Percentiles rank a stretch among this genome's conserved stretches.
These are phyloP conservation scores for Tylopilus orsonianus DNA, from an alignment of 1,284 basidiomycete species.

Conservation along the genomic window DNA sequence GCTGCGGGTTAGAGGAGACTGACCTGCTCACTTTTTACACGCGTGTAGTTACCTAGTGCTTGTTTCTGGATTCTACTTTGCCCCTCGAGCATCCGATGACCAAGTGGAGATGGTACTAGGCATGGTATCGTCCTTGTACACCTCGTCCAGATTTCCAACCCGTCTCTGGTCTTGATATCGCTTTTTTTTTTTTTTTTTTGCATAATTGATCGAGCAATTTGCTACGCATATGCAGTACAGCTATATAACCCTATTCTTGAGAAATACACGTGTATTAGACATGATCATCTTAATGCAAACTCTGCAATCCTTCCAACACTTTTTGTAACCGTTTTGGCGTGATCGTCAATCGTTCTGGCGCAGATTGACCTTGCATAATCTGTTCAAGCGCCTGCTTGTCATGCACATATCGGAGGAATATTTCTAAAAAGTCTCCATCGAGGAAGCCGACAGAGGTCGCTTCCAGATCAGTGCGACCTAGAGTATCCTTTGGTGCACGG, in stretches of 20 bases:
- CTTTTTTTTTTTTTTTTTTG: neutral
- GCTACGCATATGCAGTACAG: conserved; percentile 7
- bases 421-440: conserved; percentile 86
- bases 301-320: conserved; percentile 60
- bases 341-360: conserved; percentile 53
- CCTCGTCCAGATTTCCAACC: conserved; percentile 10
- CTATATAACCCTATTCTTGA: conserved; percentile 21
- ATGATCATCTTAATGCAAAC: conserved; percentile 51
- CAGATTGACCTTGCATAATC: conserved; percentile 53
- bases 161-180: conserved; percentile 23
- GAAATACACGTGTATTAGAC: conserved; percentile 10
- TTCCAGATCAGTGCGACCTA: conserved; percentile 58
- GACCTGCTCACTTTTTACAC: conserved; percentile 3
- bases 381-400: conserved; percentile 39
- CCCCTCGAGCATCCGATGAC: conserved; percentile 37
- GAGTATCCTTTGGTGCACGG: conserved; percentile 59
- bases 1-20: neutral
- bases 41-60: conserved; percentile 55
- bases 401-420: conserved; percentile 49
- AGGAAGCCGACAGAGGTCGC: conserved; percentile 71
- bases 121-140: conserved; percentile 4
- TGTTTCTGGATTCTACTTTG: conserved; percentile 60
- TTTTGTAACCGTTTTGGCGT: conserved; percentile 45
- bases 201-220: conserved; percentile 1
- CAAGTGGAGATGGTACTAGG: conserved; percentile 16